Base-by-base conservation (phyloP, 495 filamentous ascomycete species). In the Tetracladium setigerum region DNA sequence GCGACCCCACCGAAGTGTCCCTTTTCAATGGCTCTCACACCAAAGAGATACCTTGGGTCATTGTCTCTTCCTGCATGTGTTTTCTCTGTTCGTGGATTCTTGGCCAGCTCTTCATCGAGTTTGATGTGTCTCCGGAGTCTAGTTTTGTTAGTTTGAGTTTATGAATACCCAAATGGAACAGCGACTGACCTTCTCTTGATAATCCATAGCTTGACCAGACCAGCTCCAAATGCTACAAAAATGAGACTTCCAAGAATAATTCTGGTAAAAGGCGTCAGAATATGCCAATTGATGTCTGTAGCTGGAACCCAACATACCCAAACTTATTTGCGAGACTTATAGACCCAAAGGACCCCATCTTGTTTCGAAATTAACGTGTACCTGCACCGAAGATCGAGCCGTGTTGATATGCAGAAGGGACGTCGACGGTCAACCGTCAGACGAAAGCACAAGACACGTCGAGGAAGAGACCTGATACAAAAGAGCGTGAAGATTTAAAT, bases 41-140 rank as follows among this genome's bases (percentile, higher is more conserved):
- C 68, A 39, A 71, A 71, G 5, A 73, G 47, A 55, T 73, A 66
- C 5, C 67, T 67, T 47, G 71, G 69, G 44, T 67, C 67, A 38
- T 64, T 59, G 36, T 67, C 66, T 19, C 41, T 50, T n/a, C 17
- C n/a, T n/a, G 57, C 50, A 19, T 57, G 42, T 39, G 62, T 67
- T 32, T 68, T 55, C 19, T 62, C 57, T 19, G 61, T 53, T 24
- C 63, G 57, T 16, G 62, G 57, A 16, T 62, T 46, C 43, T 55
- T 62, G 8, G 46, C 57, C 36, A 47, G 38, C 7, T 44, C 38
- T 33, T 40, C 43, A 14, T 37, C 54, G 47, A 35, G 40, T 43
- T 42, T 52, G 31, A 24, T 47, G 18, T 46, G 45, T n/a, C 36
- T 57, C 19, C 14, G 37, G 11, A 54, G 24, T 30, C 54, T 68